Base-by-base conservation (phyloP, 257 asterid species). In the Coffea eugenioides region DNA sequence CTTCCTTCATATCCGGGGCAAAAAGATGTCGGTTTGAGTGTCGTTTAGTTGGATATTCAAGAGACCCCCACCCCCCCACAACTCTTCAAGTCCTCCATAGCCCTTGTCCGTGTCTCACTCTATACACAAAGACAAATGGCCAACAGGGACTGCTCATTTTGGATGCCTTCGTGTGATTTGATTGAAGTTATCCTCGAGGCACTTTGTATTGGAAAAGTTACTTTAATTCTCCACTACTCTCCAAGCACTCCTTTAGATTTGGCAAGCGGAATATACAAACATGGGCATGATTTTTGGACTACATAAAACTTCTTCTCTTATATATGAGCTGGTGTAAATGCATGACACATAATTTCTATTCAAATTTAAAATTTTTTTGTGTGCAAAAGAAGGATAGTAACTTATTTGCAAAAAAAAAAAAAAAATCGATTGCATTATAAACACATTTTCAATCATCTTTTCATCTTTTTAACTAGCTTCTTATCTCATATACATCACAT, bases 1-100 rank as follows among this genome's bases (percentile, higher is more conserved):
- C 87, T 85, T 89, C 85, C 87, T 85, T 86, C 84, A 79, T 81
- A 88, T 85, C 85, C 83, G 86, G 84, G 83, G 85, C 87, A 81
- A 71, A 67, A 78, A 59, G 20, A 83, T 84, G 90, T 87, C 87
- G 81, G 82, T 77, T 62, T 79, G 31, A 78, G 27, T 81, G 87
- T 86, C 90, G 51, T 76, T 82, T 82, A 25, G 72, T 66, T 49
- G 34, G 31, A 69, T 69, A 51, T 83, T 68, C 80, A 70, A 82
- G 80, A 64, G 31, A 45, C 56, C 39, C 27, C 36, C 36, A 61
- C 48, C 6, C 62, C 57, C 23, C 43, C 43, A 39, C 3, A 15
- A 31, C 6, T 23, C 18, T 31, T 31, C 7, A n/a, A 14, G 6
- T 3, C 34, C 8, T 4, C 65, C 48, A 13, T 14, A n/a, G 57